phyloP scores from a whole-genome alignment of 2,329 filamentous ascomycete species.

The Ceratocystis destructans region DNA sequence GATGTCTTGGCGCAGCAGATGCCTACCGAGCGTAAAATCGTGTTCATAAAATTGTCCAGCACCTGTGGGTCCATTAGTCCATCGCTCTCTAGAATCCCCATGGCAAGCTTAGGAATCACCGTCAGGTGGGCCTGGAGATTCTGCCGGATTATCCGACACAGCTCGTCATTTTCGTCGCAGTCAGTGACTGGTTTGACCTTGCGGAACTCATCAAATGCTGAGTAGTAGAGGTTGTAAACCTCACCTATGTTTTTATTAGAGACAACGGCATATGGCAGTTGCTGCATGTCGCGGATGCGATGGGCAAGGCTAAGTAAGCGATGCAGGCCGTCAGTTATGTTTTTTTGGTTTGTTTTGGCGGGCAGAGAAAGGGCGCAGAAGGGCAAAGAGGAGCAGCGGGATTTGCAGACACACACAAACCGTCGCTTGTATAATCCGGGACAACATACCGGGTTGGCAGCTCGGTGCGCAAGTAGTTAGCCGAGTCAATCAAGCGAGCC shows the following conservation, averaged over 20 bases:
- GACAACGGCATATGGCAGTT: slow-evolving; percentile 85
- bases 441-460: slow-evolving; percentile 59
- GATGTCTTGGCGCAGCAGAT: not conserved
- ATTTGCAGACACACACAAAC: not conserved
- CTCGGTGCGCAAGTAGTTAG: slow-evolving; percentile 94
- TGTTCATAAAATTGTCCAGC: slow-evolving; percentile 91
- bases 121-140: slow-evolving; percentile 79
- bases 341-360: too few species aligned
- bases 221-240: slow-evolving; percentile 94
- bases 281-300: slow-evolving; percentile 92
- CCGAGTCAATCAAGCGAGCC: slow-evolving; percentile 75
- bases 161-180: slow-evolving; percentile 75
- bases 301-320: slow-evolving; percentile 57
- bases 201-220: slow-evolving; percentile 85
- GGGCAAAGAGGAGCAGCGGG: too few species aligned
- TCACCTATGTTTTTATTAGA: slow-evolving; percentile 89
- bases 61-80: slow-evolving; percentile 66
- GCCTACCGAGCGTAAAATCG: slow-evolving; percentile 70
- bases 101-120: slow-evolving; percentile 86
- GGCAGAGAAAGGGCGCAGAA: too few species aligned
- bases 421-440: not conserved
- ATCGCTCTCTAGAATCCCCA: slow-evolving; percentile 84
- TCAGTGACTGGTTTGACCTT: slow-evolving; percentile 71
- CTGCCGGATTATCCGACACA: slow-evolving; percentile 66
- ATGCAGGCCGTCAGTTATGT: not conserved